Evolutionary conservation across 1,139 yeast genomes (phyloP).

Genomic region (Yamadazyma diospyri): DNA sequence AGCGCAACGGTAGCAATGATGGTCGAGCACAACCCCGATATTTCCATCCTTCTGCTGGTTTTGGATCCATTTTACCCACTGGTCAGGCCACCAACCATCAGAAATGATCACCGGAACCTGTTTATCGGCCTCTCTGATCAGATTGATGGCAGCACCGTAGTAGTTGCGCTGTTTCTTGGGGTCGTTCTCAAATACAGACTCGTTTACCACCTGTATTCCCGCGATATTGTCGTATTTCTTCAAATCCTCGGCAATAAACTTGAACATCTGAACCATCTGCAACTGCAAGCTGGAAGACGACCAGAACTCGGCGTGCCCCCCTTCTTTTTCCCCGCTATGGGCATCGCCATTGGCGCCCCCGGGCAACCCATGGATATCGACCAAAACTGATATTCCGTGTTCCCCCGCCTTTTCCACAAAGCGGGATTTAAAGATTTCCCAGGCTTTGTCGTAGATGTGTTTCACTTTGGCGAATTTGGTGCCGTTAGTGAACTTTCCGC

Average conservation of each 20-base stretch:
- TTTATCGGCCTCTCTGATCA: conserved; percentile 54
- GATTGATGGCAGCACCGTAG: conserved; percentile 63
- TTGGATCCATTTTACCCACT: conserved; percentile 70
- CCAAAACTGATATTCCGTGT: conserved; percentile 64
- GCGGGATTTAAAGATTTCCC: conserved; percentile 53
- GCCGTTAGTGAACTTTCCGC: conserved; percentile 53
- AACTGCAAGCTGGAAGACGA: conserved; percentile 38
- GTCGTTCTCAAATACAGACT: conserved; percentile 60
- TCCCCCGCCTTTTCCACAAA: conserved; percentile 53
- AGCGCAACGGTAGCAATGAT: conserved; percentile 85
- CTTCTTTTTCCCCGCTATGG: conserved; percentile 70
- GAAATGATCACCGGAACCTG: conserved; percentile 74
- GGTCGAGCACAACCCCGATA: conserved; percentile 71
- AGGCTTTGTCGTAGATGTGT: conserved; percentile 64
- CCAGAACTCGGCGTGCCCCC: conserved; percentile 65
- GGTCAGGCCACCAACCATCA: conserved; percentile 91
- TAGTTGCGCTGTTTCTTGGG: conserved; percentile 52
- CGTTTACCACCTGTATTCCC: conserved; percentile 85
- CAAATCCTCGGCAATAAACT: conserved; percentile 63
- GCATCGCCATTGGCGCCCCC: conserved; percentile 85
- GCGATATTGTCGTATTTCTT: conserved; percentile 59
- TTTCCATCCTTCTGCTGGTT: conserved; percentile 32
- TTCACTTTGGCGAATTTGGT: conserved; percentile 57
- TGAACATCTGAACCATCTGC: conserved; percentile 48
- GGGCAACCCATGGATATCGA: conserved; percentile 88